phyloP scores from a whole-genome alignment of 352 stramenopile genomes.

The Phytopythium aichiense region DNA sequence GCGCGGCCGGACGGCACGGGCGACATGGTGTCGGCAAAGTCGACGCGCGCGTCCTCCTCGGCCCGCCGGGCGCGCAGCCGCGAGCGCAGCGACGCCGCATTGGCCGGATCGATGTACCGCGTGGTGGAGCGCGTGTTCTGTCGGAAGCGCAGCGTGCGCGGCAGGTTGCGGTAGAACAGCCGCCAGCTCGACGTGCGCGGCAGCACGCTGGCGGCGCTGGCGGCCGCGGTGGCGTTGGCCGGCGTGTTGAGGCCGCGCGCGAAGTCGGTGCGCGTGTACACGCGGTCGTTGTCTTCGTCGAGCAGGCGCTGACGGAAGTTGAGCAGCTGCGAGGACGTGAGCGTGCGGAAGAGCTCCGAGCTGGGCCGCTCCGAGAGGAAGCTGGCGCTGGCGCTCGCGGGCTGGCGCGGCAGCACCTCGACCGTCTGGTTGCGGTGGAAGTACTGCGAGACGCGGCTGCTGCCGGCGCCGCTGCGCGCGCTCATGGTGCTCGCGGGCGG shows the following conservation, averaged over 20 bases:
- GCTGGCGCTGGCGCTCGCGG: slow-evolving; percentile 12
- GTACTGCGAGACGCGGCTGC: slow-evolving; percentile 22
- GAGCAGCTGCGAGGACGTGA: slow-evolving; percentile 63
- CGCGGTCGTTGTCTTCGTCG: slow-evolving; percentile 33
- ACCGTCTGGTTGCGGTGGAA: slow-evolving; percentile 78
- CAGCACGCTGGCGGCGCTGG: slow-evolving; percentile 10
- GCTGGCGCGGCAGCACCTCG: slow-evolving; percentile 50
- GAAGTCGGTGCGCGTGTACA: slow-evolving; percentile 12
- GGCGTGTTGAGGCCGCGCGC: slow-evolving; percentile 8
- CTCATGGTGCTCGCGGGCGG: slow-evolving; percentile 13
- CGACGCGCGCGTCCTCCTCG: slow-evolving; percentile 42
- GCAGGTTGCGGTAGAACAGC: slow-evolving; percentile 65
- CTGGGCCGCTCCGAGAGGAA: slow-evolving; percentile 43
- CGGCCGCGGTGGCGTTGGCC: slow-evolving; percentile 3
- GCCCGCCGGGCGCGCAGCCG: slow-evolving; percentile 44
- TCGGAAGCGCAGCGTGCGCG: slow-evolving; percentile 62
- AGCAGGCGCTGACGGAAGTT: slow-evolving; percentile 52
- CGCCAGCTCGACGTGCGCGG: slow-evolving; percentile 43
- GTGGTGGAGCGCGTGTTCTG: slow-evolving; percentile 75
- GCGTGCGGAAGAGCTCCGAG: slow-evolving; percentile 66
- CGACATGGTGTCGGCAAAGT: slow-evolving; percentile 23
- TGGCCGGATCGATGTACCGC: slow-evolving; percentile 69
- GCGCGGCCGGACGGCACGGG: slow-evolving; percentile 16
- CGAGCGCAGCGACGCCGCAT: slow-evolving; percentile 53
- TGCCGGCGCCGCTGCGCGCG: slow-evolving; percentile 7